Evolutionary conservation across 2,329 filamentous ascomycete genomes (phyloP).

Genomic region (Orbilia quercus): DNA sequence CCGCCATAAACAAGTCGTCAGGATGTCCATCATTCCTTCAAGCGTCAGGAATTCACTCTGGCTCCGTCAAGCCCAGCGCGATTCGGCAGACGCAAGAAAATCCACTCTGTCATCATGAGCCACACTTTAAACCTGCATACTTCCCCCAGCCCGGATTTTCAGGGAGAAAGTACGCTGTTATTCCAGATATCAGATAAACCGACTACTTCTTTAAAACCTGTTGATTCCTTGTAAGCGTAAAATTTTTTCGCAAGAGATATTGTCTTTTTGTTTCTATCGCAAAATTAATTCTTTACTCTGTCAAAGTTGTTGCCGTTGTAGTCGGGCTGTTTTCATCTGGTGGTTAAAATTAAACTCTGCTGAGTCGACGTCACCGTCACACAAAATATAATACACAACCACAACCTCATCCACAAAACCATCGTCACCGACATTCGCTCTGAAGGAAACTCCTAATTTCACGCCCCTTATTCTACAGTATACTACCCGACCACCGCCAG

Average conservation of each 20-base stretch:
- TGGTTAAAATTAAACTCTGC: background rate
- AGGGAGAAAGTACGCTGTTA: constrained; percentile 6
- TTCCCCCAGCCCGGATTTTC: constrained; percentile 5
- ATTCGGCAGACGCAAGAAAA: background rate
- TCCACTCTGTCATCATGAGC: constrained; percentile 33
- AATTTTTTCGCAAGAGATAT: background rate
- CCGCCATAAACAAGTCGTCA: constrained; percentile 36
- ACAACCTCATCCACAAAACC: constrained; percentile 4
- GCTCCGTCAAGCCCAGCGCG: constrained; percentile 1
- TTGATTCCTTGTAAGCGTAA: too few species aligned
- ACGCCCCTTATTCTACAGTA: background rate
- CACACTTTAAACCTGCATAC: constrained; percentile 21
- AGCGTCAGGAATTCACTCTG: constrained; percentile 3
- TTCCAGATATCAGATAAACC: background rate
- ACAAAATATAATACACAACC: background rate
- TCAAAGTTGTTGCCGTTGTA: too few species aligned
- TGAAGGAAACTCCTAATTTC: background rate
- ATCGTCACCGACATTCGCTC: constrained; percentile 18
- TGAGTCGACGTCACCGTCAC: constrained; percentile 23
- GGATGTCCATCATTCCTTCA: constrained; percentile 36
- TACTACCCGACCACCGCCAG: background rate
- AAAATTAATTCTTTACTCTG: too few species aligned
- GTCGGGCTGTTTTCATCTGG: constrained; percentile 1
- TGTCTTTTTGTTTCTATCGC: too few species aligned
- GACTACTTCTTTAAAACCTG: too few species aligned